These are phyloP conservation scores for Aspergillus uvarum DNA, from an alignment of 2,329 filamentous ascomycete genomes.

Conservation along the genomic window DNA sequence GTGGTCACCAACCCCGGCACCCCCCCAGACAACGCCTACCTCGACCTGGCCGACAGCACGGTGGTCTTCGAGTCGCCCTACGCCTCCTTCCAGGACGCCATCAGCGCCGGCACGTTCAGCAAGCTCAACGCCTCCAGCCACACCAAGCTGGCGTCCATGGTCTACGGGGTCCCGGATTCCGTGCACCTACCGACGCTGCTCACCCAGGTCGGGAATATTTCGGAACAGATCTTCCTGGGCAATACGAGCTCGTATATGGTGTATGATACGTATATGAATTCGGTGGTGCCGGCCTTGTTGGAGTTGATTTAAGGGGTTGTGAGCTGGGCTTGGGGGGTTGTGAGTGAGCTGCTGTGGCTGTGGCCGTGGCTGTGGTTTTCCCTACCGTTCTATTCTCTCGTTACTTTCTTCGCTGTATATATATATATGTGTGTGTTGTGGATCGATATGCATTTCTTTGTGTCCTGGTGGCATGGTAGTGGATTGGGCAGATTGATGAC, in stretches of 20 bases:
- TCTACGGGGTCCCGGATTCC: conserved; percentile 7
- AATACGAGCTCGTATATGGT: conserved; percentile 6
- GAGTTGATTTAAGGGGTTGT: neutral
- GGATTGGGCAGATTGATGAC: neutral
- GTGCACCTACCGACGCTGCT: conserved; percentile 5
- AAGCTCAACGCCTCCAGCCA: neutral
- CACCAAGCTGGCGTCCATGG: conserved; percentile 10
- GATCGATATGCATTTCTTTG: neutral
- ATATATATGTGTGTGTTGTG: conserved; percentile 5
- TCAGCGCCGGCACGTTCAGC: neutral
- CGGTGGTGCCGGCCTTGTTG: neutral
- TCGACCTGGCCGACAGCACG: conserved; percentile 8
- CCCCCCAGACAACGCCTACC: conserved; percentile 12
- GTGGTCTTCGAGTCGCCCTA: conserved; percentile 18
- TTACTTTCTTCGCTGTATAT: neutral
- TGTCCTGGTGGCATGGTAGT: neutral
- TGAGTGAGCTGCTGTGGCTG: neutral
- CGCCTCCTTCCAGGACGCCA: conserved; percentile 3
- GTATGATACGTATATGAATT: conserved; percentile 10
- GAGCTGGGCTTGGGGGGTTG: no score
- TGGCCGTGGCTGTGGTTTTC: neutral
- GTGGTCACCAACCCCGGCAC: conserved; percentile 16
- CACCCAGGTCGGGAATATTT: conserved; percentile 5
- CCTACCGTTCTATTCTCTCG: neutral
- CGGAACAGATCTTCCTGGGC: conserved; percentile 14